Conservation (phyloP, 495 filamentous ascomycete species). For the Astrothelium subdiscretum region DNA sequence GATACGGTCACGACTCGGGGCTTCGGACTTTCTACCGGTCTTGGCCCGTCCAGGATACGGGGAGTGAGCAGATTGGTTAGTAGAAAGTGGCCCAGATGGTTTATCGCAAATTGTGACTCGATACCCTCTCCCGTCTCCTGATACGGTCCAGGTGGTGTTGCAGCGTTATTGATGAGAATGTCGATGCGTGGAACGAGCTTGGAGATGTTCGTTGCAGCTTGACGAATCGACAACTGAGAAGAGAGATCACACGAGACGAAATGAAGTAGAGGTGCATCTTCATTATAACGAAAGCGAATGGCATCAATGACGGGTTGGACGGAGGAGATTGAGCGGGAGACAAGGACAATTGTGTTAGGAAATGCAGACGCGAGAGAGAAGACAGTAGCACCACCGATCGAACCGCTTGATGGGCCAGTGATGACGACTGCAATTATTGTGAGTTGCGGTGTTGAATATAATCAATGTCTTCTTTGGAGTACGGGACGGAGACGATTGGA, state of each 20-base stretch:
- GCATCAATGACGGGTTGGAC: not conserved
- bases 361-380: not conserved
- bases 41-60: conserved; percentile 19
- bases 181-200: conserved; percentile 28
- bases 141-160: conserved; percentile 26
- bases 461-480: not conserved
- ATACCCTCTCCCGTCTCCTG: conserved; percentile 29
- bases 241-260: conserved; percentile 36
- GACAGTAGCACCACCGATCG: not conserved
- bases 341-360: not conserved
- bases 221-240: conserved; percentile 34
- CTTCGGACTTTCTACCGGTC: conserved; percentile 25
- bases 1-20: conserved; percentile 34
- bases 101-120: conserved; percentile 23
- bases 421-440: conserved; percentile 18
- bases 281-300: not conserved
- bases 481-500: not conserved
- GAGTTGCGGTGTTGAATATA: not conserved
- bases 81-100: conserved; percentile 24
- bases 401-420: conserved; percentile 17
- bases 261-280: conserved; percentile 15
- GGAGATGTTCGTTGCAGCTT: conserved; percentile 33
- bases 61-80: conserved; percentile 31
- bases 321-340: not conserved
- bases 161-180: conserved; percentile 39